Base-by-base conservation (phyloP, 805 yeast species). In the Teunomyces gatunensis region DNA sequence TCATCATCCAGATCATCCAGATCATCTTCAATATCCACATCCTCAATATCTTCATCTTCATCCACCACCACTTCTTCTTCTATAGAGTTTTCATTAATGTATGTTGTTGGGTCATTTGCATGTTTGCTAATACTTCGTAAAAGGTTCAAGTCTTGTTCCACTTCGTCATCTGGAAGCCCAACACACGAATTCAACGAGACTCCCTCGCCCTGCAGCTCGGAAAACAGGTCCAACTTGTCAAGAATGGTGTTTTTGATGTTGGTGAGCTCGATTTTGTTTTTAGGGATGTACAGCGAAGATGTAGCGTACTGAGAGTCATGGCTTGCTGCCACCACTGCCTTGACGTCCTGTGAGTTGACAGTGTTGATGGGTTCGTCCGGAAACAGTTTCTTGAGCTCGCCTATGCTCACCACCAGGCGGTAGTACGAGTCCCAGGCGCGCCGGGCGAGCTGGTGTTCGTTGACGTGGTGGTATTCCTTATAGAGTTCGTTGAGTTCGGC, bases 191-290 rank as follows among this genome's bases (percentile, higher is more conserved):
- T 47, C 18, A 65, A 49, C 42, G 40, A 46, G 29, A 47, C 28
- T 34, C 46, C 44, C 20, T 47, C 48, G 1, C 28, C 17, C 30
- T 48, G 50, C 5, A 37, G 15, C 9, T 23, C 28, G 4, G 28
- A 7, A 32, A 40, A 48, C 23, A 35, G 18, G 6, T 46, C 32
- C 17, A 30, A 18, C 9, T 48, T 40, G 28, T 45, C 36, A 13
- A 52, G 42, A 11, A 61, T 52, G 7, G 39, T 34, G 30, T 43
- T 49, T 42, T 63, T 68, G 34, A 63, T 60, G 46, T 61, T 59
- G 10, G 74, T 63, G 27, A 66, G 47, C 48, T 70, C 74, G 6
- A 68, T 50, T 39, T 57, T 58, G 51, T 69, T 68, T 42, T 61
- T 65, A 32, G 58, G 60, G 39, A 52, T 30, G 44, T 59, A 61